Conservation (phyloP, 2,329 filamentous ascomycete species). For the Macrophomina tecta region DNA sequence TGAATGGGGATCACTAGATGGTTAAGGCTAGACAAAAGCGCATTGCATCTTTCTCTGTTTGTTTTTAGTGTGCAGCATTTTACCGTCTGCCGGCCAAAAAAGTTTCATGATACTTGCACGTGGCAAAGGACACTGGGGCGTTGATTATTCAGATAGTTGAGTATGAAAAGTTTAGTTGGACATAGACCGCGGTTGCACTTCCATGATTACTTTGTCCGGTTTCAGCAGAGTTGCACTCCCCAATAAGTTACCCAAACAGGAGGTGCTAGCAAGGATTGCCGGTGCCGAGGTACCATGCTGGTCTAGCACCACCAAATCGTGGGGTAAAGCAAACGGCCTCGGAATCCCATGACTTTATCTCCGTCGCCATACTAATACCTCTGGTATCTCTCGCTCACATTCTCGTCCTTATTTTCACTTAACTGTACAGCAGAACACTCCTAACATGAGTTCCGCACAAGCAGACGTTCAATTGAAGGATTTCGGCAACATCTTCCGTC, state of each 20-base stretch:
- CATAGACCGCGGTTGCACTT: neutral
- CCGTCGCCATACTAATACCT: neutral
- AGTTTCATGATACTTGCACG: conserved; percentile 11
- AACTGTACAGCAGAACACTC: neutral
- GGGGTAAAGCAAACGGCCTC: conserved; percentile 15
- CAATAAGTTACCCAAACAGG: neutral
- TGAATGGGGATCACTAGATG: conserved; percentile 26
- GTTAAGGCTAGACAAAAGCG: conserved; percentile 7
- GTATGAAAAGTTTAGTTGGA: neutral
- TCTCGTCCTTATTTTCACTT: neutral
- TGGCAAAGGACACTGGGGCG: conserved; percentile 8
- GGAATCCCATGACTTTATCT: neutral
- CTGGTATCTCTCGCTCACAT: neutral
- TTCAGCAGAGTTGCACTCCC: neutral
- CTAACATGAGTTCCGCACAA: conserved; percentile 32
- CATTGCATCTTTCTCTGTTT: conserved; percentile 20
- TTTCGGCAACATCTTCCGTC: conserved; percentile 44
- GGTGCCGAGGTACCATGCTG: conserved; percentile 14
- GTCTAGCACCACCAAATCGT: conserved; percentile 7
- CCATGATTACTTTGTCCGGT: neutral
- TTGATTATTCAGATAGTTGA: neutral
- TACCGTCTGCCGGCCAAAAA: neutral
- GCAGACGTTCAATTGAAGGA: conserved; percentile 42
- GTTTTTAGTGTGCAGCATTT: conserved; percentile 9
- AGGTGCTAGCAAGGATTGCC: neutral